Base-by-base conservation (phyloP, 257 asterid genomes). In the Ligustrum vulgare region DNA sequence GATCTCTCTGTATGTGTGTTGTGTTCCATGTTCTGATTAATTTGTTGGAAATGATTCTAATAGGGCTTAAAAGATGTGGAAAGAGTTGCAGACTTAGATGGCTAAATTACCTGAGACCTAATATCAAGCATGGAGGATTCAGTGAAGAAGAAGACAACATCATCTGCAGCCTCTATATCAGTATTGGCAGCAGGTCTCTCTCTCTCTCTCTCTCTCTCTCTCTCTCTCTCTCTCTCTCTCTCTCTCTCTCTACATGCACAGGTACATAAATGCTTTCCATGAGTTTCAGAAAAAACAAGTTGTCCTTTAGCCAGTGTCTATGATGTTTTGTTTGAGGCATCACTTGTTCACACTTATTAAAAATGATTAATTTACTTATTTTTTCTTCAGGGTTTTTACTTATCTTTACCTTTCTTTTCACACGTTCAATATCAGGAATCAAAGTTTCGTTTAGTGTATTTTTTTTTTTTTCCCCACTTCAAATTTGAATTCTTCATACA, bases 121-220 rank as follows among this genome's bases (percentile, higher is more conserved):
- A 94, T 60, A 88, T 94, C 75, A 94, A 89, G 78, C 98, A 94
- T 75, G 98, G 98, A 54, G 98, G 96, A 60, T 94, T 94, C 77
- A 94, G 97, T 69, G 98, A 94, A 83, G 98, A 94, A 90, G 98
- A 94, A 84, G 98, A 94, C 82, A 91, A 87, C 71, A 89, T 86
- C 86, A 94, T 94, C 62, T 94, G 98, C 85, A 92, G 90, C 89
- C 97, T 94, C 84, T 94, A 94, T 56, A 91, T 94, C 72, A 94
- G 98, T 82, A 94, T 94, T 72, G 98, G 98, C 75, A 94, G 98
- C 98, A 94, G 98, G 98, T 93, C 41, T 64, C 25, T 22, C 20
- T 39, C 41, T 78, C 45, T 39, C 47, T 8, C 43, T 37, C 43
- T 5, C 37, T 34, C 37, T 4, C 36, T 34, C 36, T 34, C 36